Conservation (phyloP, 495 filamentous ascomycete species). For the Pyronema domesticum region DNA sequence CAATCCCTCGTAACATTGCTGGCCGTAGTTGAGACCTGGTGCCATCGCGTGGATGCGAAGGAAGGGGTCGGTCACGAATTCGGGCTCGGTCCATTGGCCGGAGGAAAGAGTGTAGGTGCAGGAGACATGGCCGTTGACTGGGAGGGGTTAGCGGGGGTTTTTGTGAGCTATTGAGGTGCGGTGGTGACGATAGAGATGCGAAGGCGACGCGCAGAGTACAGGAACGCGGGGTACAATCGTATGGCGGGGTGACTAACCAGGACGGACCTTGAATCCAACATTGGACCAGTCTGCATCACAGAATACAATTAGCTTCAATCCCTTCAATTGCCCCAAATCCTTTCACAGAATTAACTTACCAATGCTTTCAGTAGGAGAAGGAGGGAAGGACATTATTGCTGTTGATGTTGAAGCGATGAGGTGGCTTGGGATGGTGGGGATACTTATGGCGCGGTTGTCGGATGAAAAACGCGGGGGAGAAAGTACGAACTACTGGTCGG, state of each 20-base stretch:
- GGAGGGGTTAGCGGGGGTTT: slow-evolving; percentile 13
- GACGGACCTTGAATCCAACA: slow-evolving; percentile 70
- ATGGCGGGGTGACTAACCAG: no score
- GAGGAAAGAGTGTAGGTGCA: slow-evolving; percentile 50
- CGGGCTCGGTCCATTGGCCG: slow-evolving; percentile 54
- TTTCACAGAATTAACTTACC: slow-evolving; percentile 27
- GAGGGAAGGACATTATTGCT: slow-evolving; percentile 45
- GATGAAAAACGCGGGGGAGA: no score
- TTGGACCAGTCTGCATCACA: slow-evolving; percentile 56
- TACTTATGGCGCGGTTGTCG: no score
- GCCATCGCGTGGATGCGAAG: slow-evolving; percentile 78
- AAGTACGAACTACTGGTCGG: no score
- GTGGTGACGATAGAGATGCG: background rate
- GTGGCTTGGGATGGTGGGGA: no score
- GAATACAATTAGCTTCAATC: background rate
- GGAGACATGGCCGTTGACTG: slow-evolving; percentile 65
- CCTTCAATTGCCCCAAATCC: background rate
- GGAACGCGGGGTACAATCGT: slow-evolving; percentile 41
- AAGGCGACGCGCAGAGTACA: background rate
- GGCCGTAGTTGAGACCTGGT: slow-evolving; percentile 74
- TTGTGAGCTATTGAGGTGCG: background rate
- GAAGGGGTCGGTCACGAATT: slow-evolving; percentile 59
- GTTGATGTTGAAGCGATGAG: background rate
- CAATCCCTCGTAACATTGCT: slow-evolving; percentile 84
- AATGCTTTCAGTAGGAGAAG: slow-evolving; percentile 63